These are phyloP conservation scores for Torulaspora globosa DNA, from an alignment of 1,139 yeast genomes.

Conservation along the genomic window DNA sequence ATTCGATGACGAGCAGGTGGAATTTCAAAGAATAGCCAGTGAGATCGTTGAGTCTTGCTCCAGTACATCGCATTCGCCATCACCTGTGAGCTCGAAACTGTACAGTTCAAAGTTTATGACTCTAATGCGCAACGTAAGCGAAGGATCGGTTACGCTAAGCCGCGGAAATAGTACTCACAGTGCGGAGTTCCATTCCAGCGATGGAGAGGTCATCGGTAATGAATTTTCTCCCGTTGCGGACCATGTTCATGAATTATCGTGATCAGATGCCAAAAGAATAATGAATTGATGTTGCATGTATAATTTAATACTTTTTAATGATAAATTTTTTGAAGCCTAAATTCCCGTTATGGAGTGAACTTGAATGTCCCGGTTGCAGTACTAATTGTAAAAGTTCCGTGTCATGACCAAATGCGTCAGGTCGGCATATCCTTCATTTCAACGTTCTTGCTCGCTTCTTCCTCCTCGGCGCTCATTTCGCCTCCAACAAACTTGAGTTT, in stretches of 20 bases:
- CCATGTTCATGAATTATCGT: conserved; percentile 2
- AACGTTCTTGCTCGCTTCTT: conserved; percentile 7
- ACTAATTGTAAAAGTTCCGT: conserved; percentile 1
- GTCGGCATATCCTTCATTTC: conserved; percentile 18
- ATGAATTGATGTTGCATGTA: conserved; percentile 5
- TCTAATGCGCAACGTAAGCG: conserved; percentile 32
- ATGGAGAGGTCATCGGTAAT: conserved; percentile 29
- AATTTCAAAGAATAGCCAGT: conserved; percentile 30
- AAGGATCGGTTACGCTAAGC: conserved; percentile 32
- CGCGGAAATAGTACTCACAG: conserved; percentile 9
- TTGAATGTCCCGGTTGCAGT: neutral
- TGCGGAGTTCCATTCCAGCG: conserved; percentile 24
- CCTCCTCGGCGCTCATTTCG: conserved; percentile 4
- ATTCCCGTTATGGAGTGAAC: neutral
- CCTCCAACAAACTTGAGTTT: conserved; percentile 17
- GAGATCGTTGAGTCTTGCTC: conserved; percentile 23
- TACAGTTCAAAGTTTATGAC: conserved; percentile 32
- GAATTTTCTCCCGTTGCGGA: conserved; percentile 22
- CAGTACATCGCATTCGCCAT: conserved; percentile 16
- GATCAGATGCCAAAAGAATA: conserved; percentile 2
- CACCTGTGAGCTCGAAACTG: conserved; percentile 22
- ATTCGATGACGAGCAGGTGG: conserved; percentile 25
- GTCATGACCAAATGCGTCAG: neutral
- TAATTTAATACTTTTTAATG: neutral
- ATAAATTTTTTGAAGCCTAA: neutral